Base-by-base conservation (phyloP, 2,329 filamentous ascomycete genomes). In the Colletotrichum spinosum region DNA sequence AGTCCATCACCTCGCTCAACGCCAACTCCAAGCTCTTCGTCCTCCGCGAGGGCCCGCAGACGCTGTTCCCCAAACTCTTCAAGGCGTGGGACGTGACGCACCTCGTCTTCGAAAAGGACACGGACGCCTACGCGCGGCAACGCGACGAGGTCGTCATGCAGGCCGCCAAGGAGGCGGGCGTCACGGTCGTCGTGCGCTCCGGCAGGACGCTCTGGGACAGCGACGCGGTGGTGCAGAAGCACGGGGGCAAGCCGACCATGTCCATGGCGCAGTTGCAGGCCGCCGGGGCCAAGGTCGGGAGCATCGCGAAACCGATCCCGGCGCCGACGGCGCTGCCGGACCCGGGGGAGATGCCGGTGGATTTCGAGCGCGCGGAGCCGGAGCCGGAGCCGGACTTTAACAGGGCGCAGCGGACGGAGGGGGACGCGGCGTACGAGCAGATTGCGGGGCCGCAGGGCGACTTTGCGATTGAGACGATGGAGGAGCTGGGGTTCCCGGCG, bases 101-200 rank as follows among this genome's bases (percentile, higher is more conserved):
- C 76, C 77, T 94, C 6, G 91, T 93, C 0, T 94, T 93, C 70
- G 92, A 94, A 74, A 91, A 90, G 71, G 92, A 94, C 70, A 92
- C 90, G 0, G 92, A 94, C 78, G 82, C 89, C 0, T 94, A 94
- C 76, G 90, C 82, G 5, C 82, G 86, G 13, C 84, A 88, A 45
- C 79, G 92, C 54, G 92, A 94, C 75, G 81, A 80, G 1, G 77
- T 80, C 15, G 83, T 94, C 10, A 76, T 83, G 39, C 75, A 82
- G 13, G 76, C 89, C n/a, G 91, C 91, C 5, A 79, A 84, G 69
- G 78, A 86, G 50, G 88, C 89, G 0, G 91, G 90, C 1, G 88
- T 94, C 1, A 74, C 91, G 71, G 89, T 94, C 17, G 79, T 94
- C n/a, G 77, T 85, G 10, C 83, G 80, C 54, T 83, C 81, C 33